phyloP scores from a whole-genome alignment of 352 stramenopile species.

The Pythium folliculosum region DNA sequence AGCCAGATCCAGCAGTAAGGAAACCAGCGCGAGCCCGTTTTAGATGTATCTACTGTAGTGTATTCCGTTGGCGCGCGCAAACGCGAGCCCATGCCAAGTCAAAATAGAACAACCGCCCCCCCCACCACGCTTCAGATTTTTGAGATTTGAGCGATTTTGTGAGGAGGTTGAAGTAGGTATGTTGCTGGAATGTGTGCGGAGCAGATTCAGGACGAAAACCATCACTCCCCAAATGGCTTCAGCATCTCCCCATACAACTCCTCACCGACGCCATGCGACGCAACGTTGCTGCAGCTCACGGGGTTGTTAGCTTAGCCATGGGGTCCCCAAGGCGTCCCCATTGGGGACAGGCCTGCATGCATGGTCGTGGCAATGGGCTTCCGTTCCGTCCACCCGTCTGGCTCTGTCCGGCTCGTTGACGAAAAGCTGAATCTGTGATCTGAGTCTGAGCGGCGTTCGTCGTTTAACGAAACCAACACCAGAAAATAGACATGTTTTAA shows the following conservation, averaged over 20 bases:
- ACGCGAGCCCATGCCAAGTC: background rate
- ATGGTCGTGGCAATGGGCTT: background rate
- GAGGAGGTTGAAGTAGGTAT: too few relatives aligned
- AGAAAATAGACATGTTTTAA: constrained; percentile 17
- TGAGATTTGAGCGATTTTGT: too few relatives aligned
- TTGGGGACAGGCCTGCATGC: too few relatives aligned
- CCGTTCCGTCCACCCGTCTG: background rate
- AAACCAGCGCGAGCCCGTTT: constrained; percentile 1
- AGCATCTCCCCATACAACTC: too few relatives aligned
- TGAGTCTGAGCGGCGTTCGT: constrained; percentile 14
- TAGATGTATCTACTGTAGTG: background rate
- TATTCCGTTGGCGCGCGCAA: background rate
- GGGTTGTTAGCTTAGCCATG: too few relatives aligned
- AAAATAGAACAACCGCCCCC: background rate
- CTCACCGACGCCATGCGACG: too few relatives aligned
- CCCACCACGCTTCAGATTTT: too few relatives aligned
- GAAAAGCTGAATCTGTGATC: constrained; percentile 14
- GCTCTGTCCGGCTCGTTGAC: background rate
- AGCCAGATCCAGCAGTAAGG: background rate
- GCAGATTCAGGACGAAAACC: too few relatives aligned
- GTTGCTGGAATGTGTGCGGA: too few relatives aligned
- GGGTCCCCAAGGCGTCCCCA: too few relatives aligned
- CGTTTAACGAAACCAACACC: constrained; percentile 24
- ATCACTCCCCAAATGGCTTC: too few relatives aligned
- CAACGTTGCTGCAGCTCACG: too few relatives aligned